A percentile compares a stretch with the other conserved stretches of the same genome.
These are phyloP conservation scores for Suillus alpinus DNA, from an alignment of 768 basidiomycete genomes.

Conservation along the genomic window DNA sequence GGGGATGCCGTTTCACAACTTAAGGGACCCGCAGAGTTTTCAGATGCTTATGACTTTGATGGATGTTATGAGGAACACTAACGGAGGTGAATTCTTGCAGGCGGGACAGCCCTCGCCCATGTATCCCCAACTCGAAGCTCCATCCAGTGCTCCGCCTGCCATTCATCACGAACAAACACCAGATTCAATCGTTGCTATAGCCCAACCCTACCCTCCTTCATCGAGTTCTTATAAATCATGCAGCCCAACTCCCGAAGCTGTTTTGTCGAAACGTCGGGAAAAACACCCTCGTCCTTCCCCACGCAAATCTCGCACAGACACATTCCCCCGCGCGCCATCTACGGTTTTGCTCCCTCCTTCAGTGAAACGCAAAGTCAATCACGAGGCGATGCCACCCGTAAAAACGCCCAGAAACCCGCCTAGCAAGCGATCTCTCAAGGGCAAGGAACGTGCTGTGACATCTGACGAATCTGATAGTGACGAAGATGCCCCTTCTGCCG, in stretches of 20 bases:
- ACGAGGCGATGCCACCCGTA: constrained; percentile 5
- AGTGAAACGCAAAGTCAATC: constrained; percentile 20
- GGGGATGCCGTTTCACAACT: neutral
- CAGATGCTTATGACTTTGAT: constrained; percentile 9
- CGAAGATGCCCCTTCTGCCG: constrained; percentile 13
- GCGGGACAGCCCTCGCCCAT: neutral
- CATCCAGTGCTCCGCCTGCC: neutral
- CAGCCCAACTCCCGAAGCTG: neutral
- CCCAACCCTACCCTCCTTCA: constrained; percentile 2
- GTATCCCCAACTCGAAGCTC: constrained; percentile 4
- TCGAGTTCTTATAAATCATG: constrained; percentile 1
- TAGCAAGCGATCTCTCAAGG: constrained; percentile 23
- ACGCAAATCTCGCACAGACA: constrained; percentile 9
- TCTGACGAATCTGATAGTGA: constrained; percentile 14
- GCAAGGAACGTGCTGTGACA: constrained; percentile 23
- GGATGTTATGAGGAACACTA: constrained; percentile 10
- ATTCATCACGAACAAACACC: neutral
- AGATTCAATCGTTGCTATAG: neutral
- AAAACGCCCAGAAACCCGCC: constrained; percentile 17
- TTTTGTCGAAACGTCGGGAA: neutral
- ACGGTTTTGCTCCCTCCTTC: constrained; percentile 10
- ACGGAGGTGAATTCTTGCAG: constrained; percentile 6
- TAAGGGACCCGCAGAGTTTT: constrained; percentile 1
- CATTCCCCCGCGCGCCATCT: constrained; percentile 2
- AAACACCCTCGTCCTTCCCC: neutral